Percentiles rank a stretch among this genome's conserved stretches.
phyloP scores from a whole-genome alignment of 495 filamentous ascomycete genomes.

The Pyrenula aspistea region DNA sequence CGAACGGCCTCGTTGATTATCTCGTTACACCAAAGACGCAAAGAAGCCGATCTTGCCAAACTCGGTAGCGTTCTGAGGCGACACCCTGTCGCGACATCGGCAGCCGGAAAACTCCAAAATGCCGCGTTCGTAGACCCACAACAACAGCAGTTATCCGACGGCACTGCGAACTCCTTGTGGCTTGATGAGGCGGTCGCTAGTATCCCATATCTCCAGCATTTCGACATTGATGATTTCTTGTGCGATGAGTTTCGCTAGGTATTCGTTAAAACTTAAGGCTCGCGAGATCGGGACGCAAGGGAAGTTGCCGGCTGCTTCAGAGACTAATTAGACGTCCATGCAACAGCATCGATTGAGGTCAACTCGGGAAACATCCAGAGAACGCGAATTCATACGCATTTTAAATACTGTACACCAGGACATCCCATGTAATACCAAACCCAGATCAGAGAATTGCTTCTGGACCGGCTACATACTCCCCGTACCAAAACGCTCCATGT shows the following conservation, averaged over 20 bases:
- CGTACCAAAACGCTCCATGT: constrained; percentile 58
- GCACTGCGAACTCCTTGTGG: constrained; percentile 25
- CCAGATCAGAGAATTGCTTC: neutral
- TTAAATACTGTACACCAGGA: neutral
- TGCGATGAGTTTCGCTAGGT: neutral
- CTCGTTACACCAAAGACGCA: constrained; percentile 22
- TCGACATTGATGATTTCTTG: constrained; percentile 29
- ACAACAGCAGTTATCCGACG: neutral
- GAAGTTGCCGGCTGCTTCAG: neutral
- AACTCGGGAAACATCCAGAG: neutral
- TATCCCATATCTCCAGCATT: constrained; percentile 31
- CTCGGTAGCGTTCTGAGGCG: constrained; percentile 18
- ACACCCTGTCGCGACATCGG: constrained; percentile 1
- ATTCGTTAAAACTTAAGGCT: neutral
- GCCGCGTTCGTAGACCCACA: neutral
- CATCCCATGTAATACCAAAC: neutral
- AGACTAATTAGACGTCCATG: neutral
- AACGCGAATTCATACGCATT: neutral
- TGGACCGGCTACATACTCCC: constrained; percentile 21
- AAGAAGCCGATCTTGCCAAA: constrained; percentile 25
- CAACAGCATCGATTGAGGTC: neutral
- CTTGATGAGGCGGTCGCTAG: constrained; percentile 31
- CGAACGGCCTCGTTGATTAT: constrained; percentile 31
- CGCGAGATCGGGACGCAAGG: neutral
- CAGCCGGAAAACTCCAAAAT: neutral